These are phyloP conservation scores for Aureobasidium lini DNA, from an alignment of 2,329 filamentous ascomycete genomes.

Conservation along the genomic window DNA sequence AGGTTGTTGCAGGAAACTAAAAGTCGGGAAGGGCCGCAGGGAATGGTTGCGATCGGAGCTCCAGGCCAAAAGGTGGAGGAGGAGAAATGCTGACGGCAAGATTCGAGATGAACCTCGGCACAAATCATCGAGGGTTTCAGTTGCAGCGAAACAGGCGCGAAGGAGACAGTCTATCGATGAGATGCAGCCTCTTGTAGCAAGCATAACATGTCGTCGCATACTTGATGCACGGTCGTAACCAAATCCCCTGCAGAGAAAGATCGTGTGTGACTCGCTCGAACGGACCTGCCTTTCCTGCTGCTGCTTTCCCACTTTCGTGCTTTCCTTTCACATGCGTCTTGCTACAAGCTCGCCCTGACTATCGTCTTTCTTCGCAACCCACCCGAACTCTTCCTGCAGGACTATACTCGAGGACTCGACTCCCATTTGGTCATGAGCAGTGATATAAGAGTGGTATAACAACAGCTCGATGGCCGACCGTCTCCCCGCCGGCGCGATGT, in stretches of 20 bases:
- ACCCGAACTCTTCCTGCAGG: not conserved
- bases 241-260: not conserved
- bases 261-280: not conserved
- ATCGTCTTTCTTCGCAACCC: not conserved
- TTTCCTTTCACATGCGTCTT: constrained; percentile 13
- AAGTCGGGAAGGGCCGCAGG: not conserved
- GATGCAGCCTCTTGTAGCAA: not conserved
- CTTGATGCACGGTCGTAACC: not conserved
- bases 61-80: not conserved
- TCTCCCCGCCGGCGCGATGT: constrained; percentile 15
- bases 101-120: constrained; percentile 1
- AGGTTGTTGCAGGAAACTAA: not conserved
- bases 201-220: not conserved
- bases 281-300: not conserved
- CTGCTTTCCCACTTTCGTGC: constrained; percentile 9
- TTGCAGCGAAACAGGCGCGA: not conserved
- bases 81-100: not conserved
- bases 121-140: not conserved
- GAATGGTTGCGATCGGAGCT: not conserved
- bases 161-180: not conserved
- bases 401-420: not conserved
- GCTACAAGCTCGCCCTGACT: not conserved
- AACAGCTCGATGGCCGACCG: constrained; percentile 14
- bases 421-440: not conserved
- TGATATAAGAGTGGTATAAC: not conserved